Conservation (phyloP, 2,329 filamentous ascomycete species). For the Coniochaeta hoffmannii region DNA sequence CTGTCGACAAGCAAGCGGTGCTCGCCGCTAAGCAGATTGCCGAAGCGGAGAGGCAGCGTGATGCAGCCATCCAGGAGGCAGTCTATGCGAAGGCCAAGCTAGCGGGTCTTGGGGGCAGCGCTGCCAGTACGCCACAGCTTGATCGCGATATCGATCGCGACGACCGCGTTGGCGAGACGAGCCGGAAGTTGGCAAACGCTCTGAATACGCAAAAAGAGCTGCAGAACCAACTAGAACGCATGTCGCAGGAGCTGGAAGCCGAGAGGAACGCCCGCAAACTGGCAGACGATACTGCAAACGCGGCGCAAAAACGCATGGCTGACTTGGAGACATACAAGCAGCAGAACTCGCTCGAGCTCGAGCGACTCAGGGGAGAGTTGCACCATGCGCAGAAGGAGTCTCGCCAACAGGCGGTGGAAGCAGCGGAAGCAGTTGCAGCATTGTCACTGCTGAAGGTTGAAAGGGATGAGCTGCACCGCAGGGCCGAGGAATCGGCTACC, state of each 20-base stretch:
- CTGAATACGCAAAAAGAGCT: conserved; percentile 74
- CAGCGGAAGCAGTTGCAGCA: conserved; percentile 68
- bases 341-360: conserved; percentile 75
- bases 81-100: conserved; percentile 92
- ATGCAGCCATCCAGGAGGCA: conserved; percentile 89
- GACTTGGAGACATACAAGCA: conserved; percentile 82
- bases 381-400: conserved; percentile 71
- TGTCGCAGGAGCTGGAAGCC: conserved; percentile 65
- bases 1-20: conserved; percentile 81
- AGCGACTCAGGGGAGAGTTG: conserved; percentile 77
- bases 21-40: conserved; percentile 84
- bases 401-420: conserved; percentile 72
- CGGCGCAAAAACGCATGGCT: conserved; percentile 72
- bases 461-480: conserved; percentile 66
- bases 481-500: conserved; percentile 59
- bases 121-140: conserved; percentile 50
- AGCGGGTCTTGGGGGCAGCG: conserved; percentile 65
- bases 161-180: conserved; percentile 67
- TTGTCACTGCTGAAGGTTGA: conserved; percentile 76
- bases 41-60: conserved; percentile 88
- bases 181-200: conserved; percentile 73
- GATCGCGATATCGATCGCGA: conserved; percentile 54
- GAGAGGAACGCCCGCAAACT: conserved; percentile 76
- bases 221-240: conserved; percentile 64
- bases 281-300: conserved; percentile 79